Evolutionary conservation across 1,139 yeast genomes (phyloP).

Genomic region (Taphrina betulina): DNA sequence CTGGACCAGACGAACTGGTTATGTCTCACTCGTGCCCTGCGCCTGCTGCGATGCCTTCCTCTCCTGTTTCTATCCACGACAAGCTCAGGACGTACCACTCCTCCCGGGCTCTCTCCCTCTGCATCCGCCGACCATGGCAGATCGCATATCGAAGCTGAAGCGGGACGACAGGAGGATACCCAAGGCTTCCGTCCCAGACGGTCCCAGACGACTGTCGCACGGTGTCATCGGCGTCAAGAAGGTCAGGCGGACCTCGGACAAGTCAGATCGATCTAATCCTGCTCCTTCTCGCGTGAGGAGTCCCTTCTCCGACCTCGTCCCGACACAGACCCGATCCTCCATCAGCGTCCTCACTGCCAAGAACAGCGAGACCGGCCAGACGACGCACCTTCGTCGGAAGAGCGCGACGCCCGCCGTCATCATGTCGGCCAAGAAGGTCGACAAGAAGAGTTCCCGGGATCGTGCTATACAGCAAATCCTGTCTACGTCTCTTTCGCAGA

Average conservation of each 20-base stretch:
- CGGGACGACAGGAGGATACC: slow-evolving; percentile 22
- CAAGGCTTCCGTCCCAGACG: slow-evolving; percentile 2
- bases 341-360: neutral
- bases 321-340: neutral
- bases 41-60: too few relatives aligned
- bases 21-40: too few relatives aligned
- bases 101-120: too few relatives aligned
- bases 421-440: neutral
- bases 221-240: slow-evolving; percentile 26
- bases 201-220: slow-evolving; percentile 25
- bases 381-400: slow-evolving; percentile 5
- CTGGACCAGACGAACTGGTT: too few relatives aligned
- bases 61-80: too few relatives aligned
- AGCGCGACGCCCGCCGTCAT: neutral
- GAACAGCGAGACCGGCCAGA: slow-evolving; percentile 2
- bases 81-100: too few relatives aligned
- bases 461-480: neutral
- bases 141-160: slow-evolving; percentile 24
- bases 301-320: slow-evolving; percentile 18
- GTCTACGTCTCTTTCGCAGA: neutral
- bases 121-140: slow-evolving; percentile 25
- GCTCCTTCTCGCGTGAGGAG: slow-evolving; percentile 3
- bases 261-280: slow-evolving; percentile 5
- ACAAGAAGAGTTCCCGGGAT: neutral
- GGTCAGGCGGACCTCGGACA: slow-evolving; percentile 2